Base-by-base conservation (phyloP, 2,329 filamentous ascomycete genomes). In the Colletotrichum lindemuthianum region DNA sequence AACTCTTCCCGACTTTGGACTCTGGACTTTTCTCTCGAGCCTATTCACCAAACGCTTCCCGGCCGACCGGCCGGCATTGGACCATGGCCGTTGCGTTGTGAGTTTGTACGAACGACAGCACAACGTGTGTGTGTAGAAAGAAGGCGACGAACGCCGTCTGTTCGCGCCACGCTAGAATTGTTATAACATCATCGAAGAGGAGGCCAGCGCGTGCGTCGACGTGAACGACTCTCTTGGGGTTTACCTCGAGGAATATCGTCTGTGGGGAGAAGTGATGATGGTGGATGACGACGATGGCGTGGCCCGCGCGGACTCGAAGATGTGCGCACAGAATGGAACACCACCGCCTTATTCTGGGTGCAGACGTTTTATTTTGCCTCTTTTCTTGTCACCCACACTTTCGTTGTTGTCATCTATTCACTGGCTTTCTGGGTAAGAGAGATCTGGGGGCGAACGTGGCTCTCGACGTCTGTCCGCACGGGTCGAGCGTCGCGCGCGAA, bases 151-250 rank as follows among this genome's bases (percentile, higher is more conserved):
- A 47, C 57, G 49, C 57, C 24, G 36, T 59, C 56, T 59, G 56
- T 59, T 59, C 56, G 56, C 47, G 37, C 39, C 47, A 59, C 47
- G 39, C 56, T 59, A 59, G 32, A 59, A 39, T 39, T 4, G 24
- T 24, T 4, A 24, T 4, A 24, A 4, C 16, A 40, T 10, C 9
- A 13, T 9, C 37, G 43, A 48, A 48, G 24, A 32, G 45, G 45
- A 12, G 24, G 24, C 24, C 24, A 24, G 24, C 24, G 24, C 24
- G 24, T 24, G 24, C 24, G 24, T 5, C 24, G 24, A 1, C 24
- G 24, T 24, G 24, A 24, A 24, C 24, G 24, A 24, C 24, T 24
- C 4, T 1, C 24, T 24, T 24, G 24, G 24, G 24, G 24, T 24
- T 5, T 3, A 24, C 24, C 24, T 24, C 24, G 24, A 24, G 24